Base-by-base conservation (phyloP, 768 basidiomycete genomes). In the Omphalotus guepiniiformis region DNA sequence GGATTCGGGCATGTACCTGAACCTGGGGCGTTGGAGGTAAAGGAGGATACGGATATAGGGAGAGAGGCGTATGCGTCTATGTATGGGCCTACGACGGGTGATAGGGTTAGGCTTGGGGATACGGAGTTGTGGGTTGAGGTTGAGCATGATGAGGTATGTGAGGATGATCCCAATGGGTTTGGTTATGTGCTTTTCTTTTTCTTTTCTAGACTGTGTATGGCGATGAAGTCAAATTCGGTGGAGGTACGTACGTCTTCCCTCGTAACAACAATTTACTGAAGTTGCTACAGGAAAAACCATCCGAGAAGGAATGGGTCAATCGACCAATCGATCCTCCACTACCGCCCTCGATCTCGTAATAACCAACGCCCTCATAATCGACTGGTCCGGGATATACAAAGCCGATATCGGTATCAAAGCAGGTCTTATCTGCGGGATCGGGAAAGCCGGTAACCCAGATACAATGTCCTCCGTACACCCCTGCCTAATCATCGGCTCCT, bases 381-480 rank as follows among this genome's bases (percentile, higher is more conserved):
- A 99, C 63, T 97, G 91, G 89, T 82, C 80, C 25, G 93, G 93
- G 2, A 96, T 98, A 50, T 90, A 87, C 80, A 97, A 97, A 78
- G 95, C 95, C 16, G 96, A 98, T 59, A 91, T 99, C 42, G 95
- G 96, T 22, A 75, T 99, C 47, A 93, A 87, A 65, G 62, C 79
- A 46, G 94, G 94, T 0, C 56, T 69, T 29, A 97, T 98, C 52
- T 74, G 72, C 11, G 93, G 88, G 0, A 85, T 98, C 42, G 96
- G 95, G n/a, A 98, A 99, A 65, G 90, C 93, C 7, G 96, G 96
- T 1, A 99, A 98, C 63, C 93, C 93, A 3, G 93, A 97, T 59
- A 74, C 88, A 45, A 96, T 96, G 92, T 80, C 81, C 8, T 74
- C 75, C 30, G 86, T 97, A 23, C 73, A 85, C 50, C 76, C 76